phyloP scores from a whole-genome alignment of 1,284 basidiomycete species.

The Schizophyllum amplum region DNA sequence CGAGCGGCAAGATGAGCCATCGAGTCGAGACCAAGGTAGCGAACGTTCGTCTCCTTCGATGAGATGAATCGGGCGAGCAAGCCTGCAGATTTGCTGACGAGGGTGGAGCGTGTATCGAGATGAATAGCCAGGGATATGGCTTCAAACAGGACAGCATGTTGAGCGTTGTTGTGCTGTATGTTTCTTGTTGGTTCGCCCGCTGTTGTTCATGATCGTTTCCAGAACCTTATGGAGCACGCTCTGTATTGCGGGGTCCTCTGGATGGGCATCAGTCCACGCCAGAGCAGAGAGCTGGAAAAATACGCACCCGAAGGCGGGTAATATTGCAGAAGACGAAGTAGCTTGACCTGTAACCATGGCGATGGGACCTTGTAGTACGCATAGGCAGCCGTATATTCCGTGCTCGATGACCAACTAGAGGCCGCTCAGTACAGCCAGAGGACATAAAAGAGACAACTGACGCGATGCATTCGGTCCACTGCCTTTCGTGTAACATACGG shows the following conservation, averaged over 20 bases:
- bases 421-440: constrained; percentile 9
- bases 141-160: constrained; percentile 97
- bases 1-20: constrained; percentile 97
- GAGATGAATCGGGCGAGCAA: constrained; percentile 93
- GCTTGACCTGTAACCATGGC: constrained; percentile 97
- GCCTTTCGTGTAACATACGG: constrained; percentile 92
- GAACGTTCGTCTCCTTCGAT: constrained; percentile 97
- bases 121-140: constrained; percentile 97
- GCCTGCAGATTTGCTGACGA: constrained; percentile 87
- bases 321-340: constrained; percentile 89
- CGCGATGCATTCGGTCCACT: constrained; percentile 82
- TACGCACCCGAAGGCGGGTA: constrained; percentile 84
- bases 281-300: background rate
- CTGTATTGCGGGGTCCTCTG: constrained; percentile 80
- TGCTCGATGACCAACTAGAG: constrained; percentile 82
- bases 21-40: constrained; percentile 95
- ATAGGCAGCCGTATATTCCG: constrained; percentile 83
- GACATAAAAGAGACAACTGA: constrained; percentile 29
- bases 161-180: constrained; percentile 98
- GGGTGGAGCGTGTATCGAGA: constrained; percentile 83
- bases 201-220: constrained; percentile 87
- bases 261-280: background rate
- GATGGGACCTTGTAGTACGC: constrained; percentile 97
- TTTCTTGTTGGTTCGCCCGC: constrained; percentile 89
- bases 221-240: constrained; percentile 79